Conservation (phyloP, 1,284 basidiomycete species). For the Apiotrichum laibachii region DNA sequence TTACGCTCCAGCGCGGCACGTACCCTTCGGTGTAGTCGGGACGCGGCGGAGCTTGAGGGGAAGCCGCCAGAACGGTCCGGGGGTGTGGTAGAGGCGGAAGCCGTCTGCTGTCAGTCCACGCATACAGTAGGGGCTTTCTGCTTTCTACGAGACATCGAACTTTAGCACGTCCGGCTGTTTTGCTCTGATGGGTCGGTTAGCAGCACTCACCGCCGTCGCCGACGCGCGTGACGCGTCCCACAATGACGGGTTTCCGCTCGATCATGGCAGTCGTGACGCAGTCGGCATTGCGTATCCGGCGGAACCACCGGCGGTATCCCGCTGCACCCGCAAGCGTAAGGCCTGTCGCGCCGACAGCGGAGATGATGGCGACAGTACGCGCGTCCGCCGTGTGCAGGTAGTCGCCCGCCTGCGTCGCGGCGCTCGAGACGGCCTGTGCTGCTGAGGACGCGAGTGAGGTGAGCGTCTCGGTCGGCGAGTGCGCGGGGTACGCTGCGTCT, state of each 20-base stretch:
- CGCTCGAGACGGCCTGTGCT: background rate
- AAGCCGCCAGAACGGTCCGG: conserved; percentile 67
- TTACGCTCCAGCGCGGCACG: conserved; percentile 1
- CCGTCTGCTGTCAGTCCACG: conserved; percentile 52
- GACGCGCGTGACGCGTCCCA: conserved; percentile 74
- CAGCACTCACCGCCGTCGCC: conserved; percentile 60
- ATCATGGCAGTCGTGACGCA: conserved; percentile 64
- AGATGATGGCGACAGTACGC: conserved; percentile 33
- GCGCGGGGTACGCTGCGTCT: background rate
- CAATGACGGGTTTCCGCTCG: conserved; percentile 61
- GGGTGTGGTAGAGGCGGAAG: conserved; percentile 71
- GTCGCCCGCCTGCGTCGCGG: background rate
- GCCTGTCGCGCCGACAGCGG: conserved; percentile 40
- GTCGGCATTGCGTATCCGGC: conserved; percentile 61
- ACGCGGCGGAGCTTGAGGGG: conserved; percentile 67
- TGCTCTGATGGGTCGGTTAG: no score
- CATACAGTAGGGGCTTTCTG: no score
- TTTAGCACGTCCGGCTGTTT: no score
- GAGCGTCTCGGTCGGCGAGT: background rate
- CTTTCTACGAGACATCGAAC: no score
- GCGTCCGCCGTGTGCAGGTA: conserved; percentile 26
- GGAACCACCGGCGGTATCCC: conserved; percentile 60
- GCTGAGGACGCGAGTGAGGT: background rate
- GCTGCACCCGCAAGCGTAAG: conserved; percentile 52
- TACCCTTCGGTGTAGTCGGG: conserved; percentile 64